phyloP scores from a whole-genome alignment of 78 protist genomes.

The Planoprotostelium fungivorum region DNA sequence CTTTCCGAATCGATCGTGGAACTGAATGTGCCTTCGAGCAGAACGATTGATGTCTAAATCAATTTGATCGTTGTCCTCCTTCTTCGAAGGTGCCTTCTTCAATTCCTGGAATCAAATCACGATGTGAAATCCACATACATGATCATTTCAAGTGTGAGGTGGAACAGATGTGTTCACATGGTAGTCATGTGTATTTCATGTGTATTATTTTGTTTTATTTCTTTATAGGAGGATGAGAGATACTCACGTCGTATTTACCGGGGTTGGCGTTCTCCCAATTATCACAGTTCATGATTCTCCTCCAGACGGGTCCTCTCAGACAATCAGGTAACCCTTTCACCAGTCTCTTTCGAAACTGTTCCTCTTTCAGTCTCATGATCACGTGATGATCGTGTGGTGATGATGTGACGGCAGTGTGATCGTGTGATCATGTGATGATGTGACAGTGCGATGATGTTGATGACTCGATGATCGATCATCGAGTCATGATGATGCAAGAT shows the following conservation, averaged over 20 bases:
- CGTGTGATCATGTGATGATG: no score
- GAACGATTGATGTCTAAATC: slow-evolving; percentile 68
- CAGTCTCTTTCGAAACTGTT: not conserved
- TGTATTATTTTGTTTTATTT: not conserved
- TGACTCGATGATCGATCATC: no score
- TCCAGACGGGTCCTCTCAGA: not conserved
- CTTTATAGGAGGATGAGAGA: not conserved
- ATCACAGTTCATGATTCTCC: not conserved
- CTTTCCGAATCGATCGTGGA: slow-evolving; percentile 45
- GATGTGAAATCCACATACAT: no score
- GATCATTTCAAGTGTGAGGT: no score
- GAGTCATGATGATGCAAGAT: no score
- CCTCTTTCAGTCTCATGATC: not conserved
- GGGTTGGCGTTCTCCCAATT: not conserved
- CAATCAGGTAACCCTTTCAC: not conserved
- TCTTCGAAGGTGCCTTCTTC: not conserved
- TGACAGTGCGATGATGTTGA: no score
- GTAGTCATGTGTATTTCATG: no score
- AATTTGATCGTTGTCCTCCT: slow-evolving; percentile 33
- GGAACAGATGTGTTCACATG: no score
- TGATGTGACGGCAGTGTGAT: not conserved
- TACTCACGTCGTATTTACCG: not conserved
- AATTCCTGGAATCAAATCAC: not conserved
- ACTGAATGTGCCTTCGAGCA: slow-evolving; percentile 46
- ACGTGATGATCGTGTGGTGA: not conserved